Base-by-base conservation (phyloP, 768 basidiomycete genomes). In the Holtermannia corniformis region DNA sequence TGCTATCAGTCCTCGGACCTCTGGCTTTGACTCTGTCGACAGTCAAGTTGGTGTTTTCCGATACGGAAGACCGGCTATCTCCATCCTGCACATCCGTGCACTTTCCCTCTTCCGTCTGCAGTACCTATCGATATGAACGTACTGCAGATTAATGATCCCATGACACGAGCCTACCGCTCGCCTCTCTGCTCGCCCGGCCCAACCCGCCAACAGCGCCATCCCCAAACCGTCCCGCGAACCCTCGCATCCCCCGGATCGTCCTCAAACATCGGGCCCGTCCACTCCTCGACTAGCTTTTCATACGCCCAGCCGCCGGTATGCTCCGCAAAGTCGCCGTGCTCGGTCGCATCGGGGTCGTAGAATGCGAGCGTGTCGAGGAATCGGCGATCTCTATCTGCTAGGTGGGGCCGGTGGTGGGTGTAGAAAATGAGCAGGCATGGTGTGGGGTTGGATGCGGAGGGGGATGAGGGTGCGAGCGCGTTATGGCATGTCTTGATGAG, bases 261-360 rank as follows among this genome's bases (percentile, higher is more conserved):
- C 0, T 84, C 84, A 61, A 93, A 93, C 91, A 93, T 93, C 51
- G 85, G 86, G 24, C 82, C 77, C 59, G 81, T 85, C 53, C 72
- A 79, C 61, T 79, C 77, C 3, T 78, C 81, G 3, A 87, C 63
- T 20, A 91, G 78, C 62, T 84, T 75, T 58, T 86, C 79, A 56
- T 85, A 86, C 3, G 56, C 57, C 92, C 90, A 93, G 0, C 86
- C 85, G 5, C 32, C 32, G 10, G 7, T 16, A 16, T 37, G 32
- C 32, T 37, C 32, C 72, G 68, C 28, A 68, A 70, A 27, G 73
- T 64, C 2, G 86, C 87, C 61, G 79, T 80, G 7, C 64, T 63
- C 47, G 16, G 32, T 37, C 16, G 32, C 32, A 16, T 37, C 16
- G 32, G 10, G 32, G 32, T 37, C 32, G 16, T 37, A 37, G 32